Evolutionary conservation across 2,329 filamentous ascomycete species (phyloP), one percentile per base, ranked within the genome.

Genomic region (Ophiocordyceps camponoti-floridani): DNA sequence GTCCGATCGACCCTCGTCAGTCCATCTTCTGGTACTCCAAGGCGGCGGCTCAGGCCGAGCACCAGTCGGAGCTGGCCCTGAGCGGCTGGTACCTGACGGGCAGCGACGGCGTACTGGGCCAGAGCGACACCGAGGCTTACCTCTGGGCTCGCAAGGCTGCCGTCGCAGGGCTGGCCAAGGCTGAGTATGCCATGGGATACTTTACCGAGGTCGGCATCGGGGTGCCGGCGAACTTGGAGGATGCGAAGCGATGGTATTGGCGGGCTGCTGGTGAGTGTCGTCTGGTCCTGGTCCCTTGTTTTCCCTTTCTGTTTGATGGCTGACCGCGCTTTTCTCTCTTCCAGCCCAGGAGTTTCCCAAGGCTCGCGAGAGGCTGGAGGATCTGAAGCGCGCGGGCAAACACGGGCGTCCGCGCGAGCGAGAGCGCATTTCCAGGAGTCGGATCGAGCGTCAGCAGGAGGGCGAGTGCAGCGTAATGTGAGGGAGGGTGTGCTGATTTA

Each of bases 241-340:
- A 96, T 64, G 91, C 89, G 19, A 95, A 94, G 70, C 77, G 87
- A 54, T 98, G 91, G 91, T 98, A 98, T 65, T 95, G 88, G 75
- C 75, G 89, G 60, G 88, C 91, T 63, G 91, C 91, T 58, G 84
- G 89, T 95, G 71, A 77, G 86, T n/a, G n/a, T 23, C 4, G 79
- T 13, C 19, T 28, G 30, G 16, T 31, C n/a, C n/a, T 23, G 1
- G 4, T 12, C 18, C 26, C 41, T 11, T 31, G 4, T 18, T n/a
- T 42, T 18, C 5, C 16, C 6, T 16, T 2, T 42, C 33, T 13
- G 6, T 13, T 35, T 12, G 14, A 35, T 4, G 14, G 4, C 4
- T 14, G 41, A 28, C 14, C 14, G 19, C n/a, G 40, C 9, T 13
- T n/a, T n/a, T 13, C 18, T 12, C 5, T 4, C n/a, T 19, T 48